A percentile compares a stretch with the other conserved stretches of the same genome.
Evolutionary conservation across 257 asterid genomes (phyloP).

Genomic region (Rauvolfia tetraphylla): DNA sequence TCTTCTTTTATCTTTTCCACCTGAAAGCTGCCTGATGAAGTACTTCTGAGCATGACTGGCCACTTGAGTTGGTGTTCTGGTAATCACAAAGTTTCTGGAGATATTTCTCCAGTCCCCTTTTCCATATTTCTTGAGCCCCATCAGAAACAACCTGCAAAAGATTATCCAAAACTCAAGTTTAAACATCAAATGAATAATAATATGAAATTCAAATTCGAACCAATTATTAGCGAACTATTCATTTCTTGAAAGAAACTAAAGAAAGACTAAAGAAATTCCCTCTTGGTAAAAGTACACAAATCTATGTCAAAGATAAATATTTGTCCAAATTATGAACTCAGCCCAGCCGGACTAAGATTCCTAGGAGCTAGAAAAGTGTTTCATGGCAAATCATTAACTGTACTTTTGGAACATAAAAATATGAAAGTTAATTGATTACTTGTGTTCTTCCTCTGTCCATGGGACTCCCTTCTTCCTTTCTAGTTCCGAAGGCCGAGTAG

Average conservation of each 20-base stretch:
- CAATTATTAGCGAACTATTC: background rate
- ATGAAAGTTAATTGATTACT: conserved; percentile 30
- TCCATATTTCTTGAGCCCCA: conserved; percentile 95
- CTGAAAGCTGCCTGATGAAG: conserved; percentile 82
- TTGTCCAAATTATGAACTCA: background rate
- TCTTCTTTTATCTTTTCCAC: conserved; percentile 86
- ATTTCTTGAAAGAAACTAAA: background rate
- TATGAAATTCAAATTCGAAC: background rate
- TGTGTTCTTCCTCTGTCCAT: conserved; percentile 97
- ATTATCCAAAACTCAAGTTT: background rate
- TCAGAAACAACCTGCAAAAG: conserved; percentile 60
- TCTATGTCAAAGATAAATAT: too few relatives aligned
- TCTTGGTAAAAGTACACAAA: background rate
- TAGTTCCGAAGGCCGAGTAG: conserved; percentile 58
- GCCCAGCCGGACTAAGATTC: too few relatives aligned
- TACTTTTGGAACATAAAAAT: background rate
- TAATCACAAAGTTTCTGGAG: conserved; percentile 75
- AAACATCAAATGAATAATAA: too few relatives aligned
- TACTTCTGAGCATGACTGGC: conserved; percentile 99
- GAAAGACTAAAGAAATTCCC: background rate
- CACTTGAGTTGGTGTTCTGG: conserved; percentile 94
- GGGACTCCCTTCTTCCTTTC: conserved; percentile 95
- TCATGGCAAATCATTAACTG: background rate
- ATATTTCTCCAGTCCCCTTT: conserved; percentile 99
- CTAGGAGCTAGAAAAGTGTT: background rate